Conservation (phyloP, 192 early-diverging fungal genomes). For the Powellomyces hirtus region DNA sequence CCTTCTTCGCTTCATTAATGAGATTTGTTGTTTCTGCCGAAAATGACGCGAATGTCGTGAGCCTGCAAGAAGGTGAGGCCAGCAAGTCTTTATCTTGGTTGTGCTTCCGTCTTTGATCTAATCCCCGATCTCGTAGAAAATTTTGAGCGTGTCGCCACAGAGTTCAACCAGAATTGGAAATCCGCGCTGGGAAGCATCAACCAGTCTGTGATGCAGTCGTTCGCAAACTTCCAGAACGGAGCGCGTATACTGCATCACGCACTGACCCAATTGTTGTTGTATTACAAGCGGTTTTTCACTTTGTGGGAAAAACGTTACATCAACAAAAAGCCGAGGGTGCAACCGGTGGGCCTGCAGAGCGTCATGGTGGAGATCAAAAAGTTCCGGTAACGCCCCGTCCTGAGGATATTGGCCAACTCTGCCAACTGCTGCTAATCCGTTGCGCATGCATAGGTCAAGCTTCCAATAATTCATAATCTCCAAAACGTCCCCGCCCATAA, state of each 20-base stretch:
- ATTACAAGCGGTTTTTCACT: conserved; percentile 86
- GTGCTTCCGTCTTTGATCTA: background rate
- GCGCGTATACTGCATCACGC: conserved; percentile 87
- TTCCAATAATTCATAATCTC: background rate
- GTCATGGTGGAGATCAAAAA: conserved; percentile 98
- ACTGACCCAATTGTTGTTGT: conserved; percentile 84
- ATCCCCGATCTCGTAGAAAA: conserved; percentile 47
- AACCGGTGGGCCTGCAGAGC: conserved; percentile 86
- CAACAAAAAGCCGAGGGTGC: conserved; percentile 46
- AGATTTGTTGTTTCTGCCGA: conserved; percentile 76
- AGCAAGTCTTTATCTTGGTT: background rate
- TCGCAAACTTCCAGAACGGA: conserved; percentile 95
- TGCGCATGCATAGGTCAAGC: background rate
- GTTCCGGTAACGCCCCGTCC: too few relatives aligned
- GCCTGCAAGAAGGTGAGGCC: conserved; percentile 44
- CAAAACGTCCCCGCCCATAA: too few relatives aligned
- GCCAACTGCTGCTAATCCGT: too few relatives aligned
- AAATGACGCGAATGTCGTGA: conserved; percentile 54
- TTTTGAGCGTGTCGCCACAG: conserved; percentile 64
- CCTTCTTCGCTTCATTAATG: conserved; percentile 77
- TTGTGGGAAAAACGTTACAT: conserved; percentile 73
- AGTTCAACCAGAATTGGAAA: conserved; percentile 84
- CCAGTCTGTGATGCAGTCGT: conserved; percentile 82
- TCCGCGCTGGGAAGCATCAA: conserved; percentile 74
- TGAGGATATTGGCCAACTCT: too few relatives aligned